Evolutionary conservation across 805 yeast genomes (phyloP), one percentile per base, ranked within the genome.

Genomic region (Kodamaea lidongshanica): DNA sequence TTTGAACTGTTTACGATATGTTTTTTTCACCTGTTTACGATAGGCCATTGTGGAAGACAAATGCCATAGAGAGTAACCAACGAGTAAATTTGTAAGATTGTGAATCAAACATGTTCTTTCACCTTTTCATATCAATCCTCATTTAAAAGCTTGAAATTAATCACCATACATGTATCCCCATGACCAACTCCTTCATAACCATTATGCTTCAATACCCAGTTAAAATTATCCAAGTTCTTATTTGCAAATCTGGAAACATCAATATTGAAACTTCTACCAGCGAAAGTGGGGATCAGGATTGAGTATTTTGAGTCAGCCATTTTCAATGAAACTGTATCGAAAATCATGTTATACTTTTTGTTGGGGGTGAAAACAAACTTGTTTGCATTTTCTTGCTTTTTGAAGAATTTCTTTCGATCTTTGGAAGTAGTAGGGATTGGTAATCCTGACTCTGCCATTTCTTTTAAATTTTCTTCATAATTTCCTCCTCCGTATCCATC

Each of bases 261-360:
- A 19, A 70, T 45, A 29, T 65, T 68, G 30, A 65, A 66, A 1
- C 73, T 66, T 21, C 71, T 72, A 17, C 40, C 45, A 5, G 58
- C 56, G 28, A 45, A 54, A 3, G 65, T 60, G 1, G 84, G 84
- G 26, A 77, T 52, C 32, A 65, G 53, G 4, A 78, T 65, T 7
- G 67, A 63, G 38, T 76, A 70, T 19, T 64, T 56, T 3, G 74
- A 64, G 41, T 68, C 64, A 12, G 68, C 59, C 54, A 76, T 45
- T 27, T 70, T 70, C 15, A 78, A 43, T 30, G 65, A 66, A 16
- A 72, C 70, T 2, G 81, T 75, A 38, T 65, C 71, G 44, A 78
- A 78, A 34, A 68, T 72, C 33, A 77, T 60, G 13, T 47, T 41
- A 38, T 77, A 77, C 4, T 50, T 42, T 12, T 42, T 32, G 14